Conservation (phyloP, 345 rosid species). For the Stellera chamaejasme region DNA sequence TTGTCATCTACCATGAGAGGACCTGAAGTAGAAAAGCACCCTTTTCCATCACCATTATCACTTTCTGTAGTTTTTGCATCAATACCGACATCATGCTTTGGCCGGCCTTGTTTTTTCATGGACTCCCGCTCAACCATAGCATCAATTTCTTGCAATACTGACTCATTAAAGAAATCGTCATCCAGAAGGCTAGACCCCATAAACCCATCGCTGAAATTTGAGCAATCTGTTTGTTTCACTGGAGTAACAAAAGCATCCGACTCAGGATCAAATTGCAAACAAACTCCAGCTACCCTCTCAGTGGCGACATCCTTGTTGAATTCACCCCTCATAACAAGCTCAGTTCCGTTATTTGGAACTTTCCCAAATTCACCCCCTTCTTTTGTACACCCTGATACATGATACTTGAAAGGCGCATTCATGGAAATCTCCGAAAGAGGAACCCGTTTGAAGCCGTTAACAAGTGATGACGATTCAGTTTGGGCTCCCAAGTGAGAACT, state of each 20-base stretch:
- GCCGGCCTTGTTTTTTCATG: constrained; percentile 25
- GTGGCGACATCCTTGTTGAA: constrained; percentile 6
- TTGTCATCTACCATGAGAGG: constrained; percentile 13
- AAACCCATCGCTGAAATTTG: constrained; percentile 21
- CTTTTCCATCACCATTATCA: constrained; percentile 16
- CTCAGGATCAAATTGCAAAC: constrained; percentile 6
- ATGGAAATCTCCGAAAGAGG: constrained; percentile 51
- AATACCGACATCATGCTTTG: constrained; percentile 15
- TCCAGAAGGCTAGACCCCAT: constrained; percentile 45
- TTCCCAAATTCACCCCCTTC: constrained; percentile 9
- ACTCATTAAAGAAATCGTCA: constrained; percentile 73
- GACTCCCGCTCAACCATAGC: constrained; percentile 48
- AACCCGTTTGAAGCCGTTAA: constrained; percentile 24
- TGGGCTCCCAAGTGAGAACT: constrained; percentile 22
- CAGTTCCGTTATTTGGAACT: constrained; percentile 7
- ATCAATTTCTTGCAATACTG: constrained; percentile 61
- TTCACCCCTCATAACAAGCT: constrained; percentile 6
- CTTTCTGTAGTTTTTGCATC: constrained; percentile 11
- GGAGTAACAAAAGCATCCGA: constrained; percentile 40
- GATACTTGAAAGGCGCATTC: constrained; percentile 27
- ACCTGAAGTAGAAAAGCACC: constrained; percentile 9
- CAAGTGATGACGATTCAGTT: constrained; percentile 14
- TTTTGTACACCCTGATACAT: constrained; percentile 9
- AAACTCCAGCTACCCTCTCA: constrained; percentile 14
- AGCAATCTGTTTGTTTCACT: constrained; percentile 18